phyloP scores from a whole-genome alignment of 2,329 filamentous ascomycete genomes.

The Monosporascus sp. region DNA sequence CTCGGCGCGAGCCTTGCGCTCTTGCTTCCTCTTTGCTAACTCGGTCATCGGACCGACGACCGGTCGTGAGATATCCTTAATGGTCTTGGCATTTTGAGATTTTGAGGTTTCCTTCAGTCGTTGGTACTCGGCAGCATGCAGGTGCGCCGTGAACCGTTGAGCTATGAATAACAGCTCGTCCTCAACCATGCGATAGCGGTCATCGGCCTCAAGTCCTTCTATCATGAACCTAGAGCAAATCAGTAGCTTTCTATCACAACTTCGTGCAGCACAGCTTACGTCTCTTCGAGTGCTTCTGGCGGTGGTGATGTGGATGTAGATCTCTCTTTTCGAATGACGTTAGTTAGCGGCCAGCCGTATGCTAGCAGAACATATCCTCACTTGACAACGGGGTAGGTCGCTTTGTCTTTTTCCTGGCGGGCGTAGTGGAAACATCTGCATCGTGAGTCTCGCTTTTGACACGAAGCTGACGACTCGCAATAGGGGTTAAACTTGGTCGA shows the following conservation, averaged over 20 bases:
- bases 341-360: background rate
- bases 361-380: constrained; percentile 3
- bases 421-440: constrained; percentile 5
- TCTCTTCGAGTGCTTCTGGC: constrained; percentile 41
- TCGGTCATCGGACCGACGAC: constrained; percentile 38
- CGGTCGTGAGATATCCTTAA: constrained; percentile 46
- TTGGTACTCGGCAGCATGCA: constrained; percentile 73
- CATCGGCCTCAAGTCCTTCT: constrained; percentile 60
- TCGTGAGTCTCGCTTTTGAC: constrained; percentile 6
- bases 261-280: constrained; percentile 26
- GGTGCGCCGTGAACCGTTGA: constrained; percentile 64
- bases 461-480: background rate
- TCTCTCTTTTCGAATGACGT: constrained; percentile 21
- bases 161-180: constrained; percentile 70
- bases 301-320: constrained; percentile 49
- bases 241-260: constrained; percentile 3
- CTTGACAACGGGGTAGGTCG: constrained; percentile 6
- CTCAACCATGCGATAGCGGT: constrained; percentile 76
- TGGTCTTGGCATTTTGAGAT: constrained; percentile 47
- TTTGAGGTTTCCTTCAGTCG: constrained; percentile 56
- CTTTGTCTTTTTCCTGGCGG: constrained; percentile 1
- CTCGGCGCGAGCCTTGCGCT: constrained; percentile 29
- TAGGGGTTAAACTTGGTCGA: constrained; percentile 7
- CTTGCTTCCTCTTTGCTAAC: constrained; percentile 29
- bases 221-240: constrained; percentile 53